Evolutionary conservation across 1,284 basidiomycete genomes (phyloP), one percentile per base, ranked within the genome.

Genomic region (Fomitopsis pinicola): DNA sequence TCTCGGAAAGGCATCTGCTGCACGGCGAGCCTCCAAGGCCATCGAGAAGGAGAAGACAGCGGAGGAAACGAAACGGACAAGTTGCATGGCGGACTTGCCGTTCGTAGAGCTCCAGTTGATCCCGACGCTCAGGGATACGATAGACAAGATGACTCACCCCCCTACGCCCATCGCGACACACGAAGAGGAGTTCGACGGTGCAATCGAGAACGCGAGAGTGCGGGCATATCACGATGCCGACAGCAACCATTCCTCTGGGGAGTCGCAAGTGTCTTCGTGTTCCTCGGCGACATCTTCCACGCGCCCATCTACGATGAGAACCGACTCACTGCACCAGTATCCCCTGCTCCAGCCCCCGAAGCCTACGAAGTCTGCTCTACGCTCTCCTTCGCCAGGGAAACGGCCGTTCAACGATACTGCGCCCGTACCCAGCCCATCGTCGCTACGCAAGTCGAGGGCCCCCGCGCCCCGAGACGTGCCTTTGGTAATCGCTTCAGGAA

Each of bases 101-200:
- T 72, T 82, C 26, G 70, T 88, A 28, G 88, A 91, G 65, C 76
- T 82, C 0, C 82, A 87, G 35, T 76, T 90, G 12, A 71, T 91
- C 30, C 88, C 88, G 9, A 86, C 87, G 26, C 75, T 90, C 40
- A 78, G 82, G 40, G 88, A 90, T 62, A 91, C 88, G 0, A 81
- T 90, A 42, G 81, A 86, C 65, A 81, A 82, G 50, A 91, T 90
- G 88, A 91, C 88, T 4, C 72, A 75, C 36, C 66, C 66, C 8
- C 67, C 63, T 5, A 52, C 42, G n/a, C 45, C 57, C 6, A 63
- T 64, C 1, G 40, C 52, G 1, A 44, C 64, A 9, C 48, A 40
- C 33, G 42, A 60, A 17, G 66, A 64, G 12, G 42, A 50, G 10
- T 40, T 56, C 40, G 42, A 46, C 22, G 44, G n/a, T 12, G 28